Conservation (phyloP, 208 protist species). For the Herpetomonas tarakana region DNA sequence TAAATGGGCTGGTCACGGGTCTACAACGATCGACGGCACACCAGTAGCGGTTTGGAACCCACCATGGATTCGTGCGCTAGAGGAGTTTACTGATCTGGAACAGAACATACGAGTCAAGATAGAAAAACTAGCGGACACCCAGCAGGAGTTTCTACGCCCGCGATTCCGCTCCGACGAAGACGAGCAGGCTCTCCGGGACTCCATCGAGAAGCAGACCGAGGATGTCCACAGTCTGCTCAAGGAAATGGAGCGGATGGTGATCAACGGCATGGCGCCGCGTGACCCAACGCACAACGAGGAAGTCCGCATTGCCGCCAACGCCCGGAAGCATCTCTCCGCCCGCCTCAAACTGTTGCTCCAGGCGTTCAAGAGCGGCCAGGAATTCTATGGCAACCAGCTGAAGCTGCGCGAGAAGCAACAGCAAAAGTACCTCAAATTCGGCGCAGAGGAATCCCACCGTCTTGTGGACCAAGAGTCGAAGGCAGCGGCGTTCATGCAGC, state of each 20-base stretch:
- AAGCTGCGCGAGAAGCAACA: constrained; percentile 46
- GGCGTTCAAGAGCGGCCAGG: constrained; percentile 50
- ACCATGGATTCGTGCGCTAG: constrained; percentile 43
- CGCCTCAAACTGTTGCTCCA: constrained; percentile 36
- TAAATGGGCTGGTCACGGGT: no score
- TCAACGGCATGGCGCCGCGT: constrained; percentile 36
- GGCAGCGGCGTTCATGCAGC: constrained; percentile 59
- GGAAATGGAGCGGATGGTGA: constrained; percentile 68
- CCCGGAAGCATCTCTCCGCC: constrained; percentile 38
- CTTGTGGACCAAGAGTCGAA: constrained; percentile 57
- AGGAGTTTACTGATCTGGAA: constrained; percentile 48
- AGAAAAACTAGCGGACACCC: constrained; percentile 33
- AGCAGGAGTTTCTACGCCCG: constrained; percentile 43
- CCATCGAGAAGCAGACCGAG: constrained; percentile 33
- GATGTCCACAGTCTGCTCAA: constrained; percentile 47
- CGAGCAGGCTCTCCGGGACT: constrained; percentile 24
- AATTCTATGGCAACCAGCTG: constrained; percentile 51
- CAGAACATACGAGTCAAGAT: constrained; percentile 26
- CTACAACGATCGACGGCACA: no score
- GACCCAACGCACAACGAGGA: constrained; percentile 48
- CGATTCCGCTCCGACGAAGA: constrained; percentile 53
- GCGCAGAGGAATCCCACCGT: constrained; percentile 43
- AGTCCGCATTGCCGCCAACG: constrained; percentile 34
- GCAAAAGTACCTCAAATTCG: constrained; percentile 56
- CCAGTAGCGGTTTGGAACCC: constrained; percentile 9